A percentile compares a stretch with the other conserved stretches of the same genome.
Evolutionary conservation across 495 filamentous ascomycete species (phyloP).

Genomic region (Aspergillus cristatus): DNA sequence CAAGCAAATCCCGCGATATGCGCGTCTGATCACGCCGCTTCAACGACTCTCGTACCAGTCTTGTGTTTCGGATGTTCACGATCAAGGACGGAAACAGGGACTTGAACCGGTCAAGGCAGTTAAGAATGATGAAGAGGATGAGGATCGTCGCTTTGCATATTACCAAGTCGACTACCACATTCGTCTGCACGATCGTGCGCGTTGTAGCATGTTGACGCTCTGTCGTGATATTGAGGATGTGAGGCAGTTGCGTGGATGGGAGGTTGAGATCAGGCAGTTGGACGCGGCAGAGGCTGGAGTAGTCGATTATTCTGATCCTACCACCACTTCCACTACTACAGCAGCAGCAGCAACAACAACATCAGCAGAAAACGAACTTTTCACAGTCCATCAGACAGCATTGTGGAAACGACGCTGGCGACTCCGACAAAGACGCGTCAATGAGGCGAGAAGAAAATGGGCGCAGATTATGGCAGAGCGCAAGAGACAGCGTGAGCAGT

Average conservation of each 20-base stretch:
- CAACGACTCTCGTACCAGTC: slow-evolving; percentile 16
- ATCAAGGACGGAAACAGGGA: too few relatives aligned
- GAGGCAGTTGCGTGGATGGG: slow-evolving; percentile 17
- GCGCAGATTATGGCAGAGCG: slow-evolving; percentile 20
- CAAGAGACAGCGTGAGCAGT: slow-evolving; percentile 10
- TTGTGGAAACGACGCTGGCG: slow-evolving; percentile 17
- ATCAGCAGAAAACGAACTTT: slow-evolving; percentile 11
- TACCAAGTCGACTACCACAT: slow-evolving; percentile 30
- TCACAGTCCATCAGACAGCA: slow-evolving; percentile 14
- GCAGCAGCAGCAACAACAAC: too few relatives aligned
- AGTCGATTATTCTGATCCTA: too few relatives aligned
- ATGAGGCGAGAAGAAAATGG: slow-evolving; percentile 14
- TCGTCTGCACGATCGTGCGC: slow-evolving; percentile 21
- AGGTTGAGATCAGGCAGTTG: slow-evolving; percentile 8
- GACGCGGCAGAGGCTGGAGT: slow-evolving; percentile 7
- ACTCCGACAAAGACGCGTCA: slow-evolving; percentile 8
- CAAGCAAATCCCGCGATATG: slow-evolving; percentile 3
- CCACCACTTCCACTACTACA: too few relatives aligned
- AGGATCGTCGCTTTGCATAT: slow-evolving; percentile 16
- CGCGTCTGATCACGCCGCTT: slow-evolving; percentile 10
- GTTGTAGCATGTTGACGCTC: slow-evolving; percentile 14
- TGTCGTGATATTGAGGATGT: slow-evolving; percentile 22
- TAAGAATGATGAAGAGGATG: neutral
- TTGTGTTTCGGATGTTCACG: slow-evolving; percentile 6
- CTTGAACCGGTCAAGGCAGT: too few relatives aligned